Conservation (phyloP, 1,284 basidiomycete species). For the Chalciporus sp. region DNA sequence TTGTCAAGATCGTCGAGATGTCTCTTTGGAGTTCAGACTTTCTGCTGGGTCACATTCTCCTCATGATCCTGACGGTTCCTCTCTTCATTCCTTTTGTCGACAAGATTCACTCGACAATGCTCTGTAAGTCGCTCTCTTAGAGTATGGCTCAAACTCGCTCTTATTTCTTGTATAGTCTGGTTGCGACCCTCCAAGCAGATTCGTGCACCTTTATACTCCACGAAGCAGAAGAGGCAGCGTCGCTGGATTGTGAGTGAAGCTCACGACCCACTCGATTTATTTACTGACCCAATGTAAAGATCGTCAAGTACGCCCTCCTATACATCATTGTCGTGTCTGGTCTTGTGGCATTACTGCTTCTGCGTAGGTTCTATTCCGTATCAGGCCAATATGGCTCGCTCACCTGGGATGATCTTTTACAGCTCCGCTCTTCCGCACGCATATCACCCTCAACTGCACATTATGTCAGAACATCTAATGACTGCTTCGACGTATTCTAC, state of each 20-base stretch:
- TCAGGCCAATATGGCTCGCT: background rate
- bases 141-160: background rate
- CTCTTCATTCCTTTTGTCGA: constrained; percentile 87
- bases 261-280: background rate
- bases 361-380: constrained; percentile 61
- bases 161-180: constrained; percentile 62
- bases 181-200: constrained; percentile 92
- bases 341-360: constrained; percentile 79
- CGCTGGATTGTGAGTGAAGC: constrained; percentile 78
- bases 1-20: constrained; percentile 98
- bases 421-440: constrained; percentile 73
- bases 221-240: constrained; percentile 88
- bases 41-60: constrained; percentile 77
- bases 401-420: constrained; percentile 12
- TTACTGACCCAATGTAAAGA: constrained; percentile 39
- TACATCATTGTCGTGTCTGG: constrained; percentile 81
- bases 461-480: constrained; percentile 78
- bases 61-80: constrained; percentile 85
- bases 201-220: constrained; percentile 92
- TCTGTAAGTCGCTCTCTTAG: constrained; percentile 60
- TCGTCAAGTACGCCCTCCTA: constrained; percentile 82
- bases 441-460: constrained; percentile 68
- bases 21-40: constrained; percentile 93
- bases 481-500: constrained; percentile 20
- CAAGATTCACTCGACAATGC: constrained; percentile 87